Base-by-base conservation (phyloP, 345 rosid species). In the Citrus mangshanensis region DNA sequence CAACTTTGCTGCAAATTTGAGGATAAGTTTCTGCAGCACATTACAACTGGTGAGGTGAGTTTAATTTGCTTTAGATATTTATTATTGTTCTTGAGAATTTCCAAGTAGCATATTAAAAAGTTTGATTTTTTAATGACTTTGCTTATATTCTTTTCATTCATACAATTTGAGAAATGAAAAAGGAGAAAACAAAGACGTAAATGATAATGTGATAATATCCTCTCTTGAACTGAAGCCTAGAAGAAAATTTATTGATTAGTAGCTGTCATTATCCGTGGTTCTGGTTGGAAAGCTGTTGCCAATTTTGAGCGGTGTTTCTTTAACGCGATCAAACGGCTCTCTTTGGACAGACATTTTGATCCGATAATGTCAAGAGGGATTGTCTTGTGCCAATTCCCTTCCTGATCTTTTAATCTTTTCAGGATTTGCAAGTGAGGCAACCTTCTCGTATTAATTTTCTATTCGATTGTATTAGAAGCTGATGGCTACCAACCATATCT, bases 41-140 rank as follows among this genome's bases (percentile, higher is more conserved):
- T 4, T 34, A 34, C 35, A 63, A 85, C 91, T 82, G 98, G 97
- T 78, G 98, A 93, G 83, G 98, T 95, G 80, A 93, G 95, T 87
- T 35, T 40, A 62, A 27, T 67, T 54, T 16, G n/a, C 55, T 62
- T 42, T 42, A 9, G 3, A 10, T 42, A 13, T 42, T 42, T 42
- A 7, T 46, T 65, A 1, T 28, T 13, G 67, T 37, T 37, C 58
- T 37, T 8, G 58, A 2, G 25, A 63, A 27, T 9, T 25, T 63
- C 22, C 6, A n/a, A 27, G 34, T 60, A 27, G 19, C 8, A 46
- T 42, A 9, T 42, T 42, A 42, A 42, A 42, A 42, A 1, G 18
- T 30, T 2, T 42, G 49, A 42, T 51, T 7, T 21, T 49, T 63
- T 60, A 24, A 34, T n/a, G 22, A 14, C 49, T 64, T 32, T 64